A percentile compares a stretch with the other conserved stretches of the same genome.
phyloP scores from a whole-genome alignment of 78 protist genomes.

The Parvularia atlantis region DNA sequence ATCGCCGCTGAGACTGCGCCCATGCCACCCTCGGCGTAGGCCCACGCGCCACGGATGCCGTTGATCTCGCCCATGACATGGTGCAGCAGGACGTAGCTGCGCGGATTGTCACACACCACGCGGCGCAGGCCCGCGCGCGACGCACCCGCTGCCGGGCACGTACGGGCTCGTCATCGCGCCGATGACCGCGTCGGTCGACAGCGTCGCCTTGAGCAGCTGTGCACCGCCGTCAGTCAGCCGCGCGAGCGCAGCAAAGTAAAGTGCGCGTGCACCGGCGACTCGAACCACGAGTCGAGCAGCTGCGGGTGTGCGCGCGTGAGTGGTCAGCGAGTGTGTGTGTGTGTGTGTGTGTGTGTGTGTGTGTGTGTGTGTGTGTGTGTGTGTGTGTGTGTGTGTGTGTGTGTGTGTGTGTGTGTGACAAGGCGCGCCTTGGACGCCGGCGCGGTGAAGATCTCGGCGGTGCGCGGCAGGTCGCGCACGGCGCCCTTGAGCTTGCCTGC shows the following conservation, averaged over 20 bases:
- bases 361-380: too few relatives aligned
- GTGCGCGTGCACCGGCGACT: neutral
- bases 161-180: slow-evolving; percentile 33
- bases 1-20: slow-evolving; percentile 27
- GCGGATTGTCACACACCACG: too few relatives aligned
- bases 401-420: too few relatives aligned
- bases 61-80: slow-evolving; percentile 48
- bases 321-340: too few relatives aligned
- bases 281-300: slow-evolving; percentile 32
- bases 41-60: slow-evolving; percentile 28
- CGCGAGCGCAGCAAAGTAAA: too few relatives aligned
- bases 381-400: too few relatives aligned
- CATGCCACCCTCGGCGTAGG: slow-evolving; percentile 50
- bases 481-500: too few relatives aligned
- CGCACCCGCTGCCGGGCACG: slow-evolving; percentile 23
- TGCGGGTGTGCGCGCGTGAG: too few relatives aligned
- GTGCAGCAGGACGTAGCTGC: slow-evolving; percentile 54
- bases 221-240: too few relatives aligned
- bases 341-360: too few relatives aligned
- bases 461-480: neutral
- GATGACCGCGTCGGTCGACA: slow-evolving; percentile 57
- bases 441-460: slow-evolving; percentile 23
- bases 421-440: slow-evolving; percentile 26
- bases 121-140: too few relatives aligned
- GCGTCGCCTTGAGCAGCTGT: slow-evolving; percentile 29